Conservation (phyloP, 2,329 filamentous ascomycete genomes). For the Bisporella sp. region DNA sequence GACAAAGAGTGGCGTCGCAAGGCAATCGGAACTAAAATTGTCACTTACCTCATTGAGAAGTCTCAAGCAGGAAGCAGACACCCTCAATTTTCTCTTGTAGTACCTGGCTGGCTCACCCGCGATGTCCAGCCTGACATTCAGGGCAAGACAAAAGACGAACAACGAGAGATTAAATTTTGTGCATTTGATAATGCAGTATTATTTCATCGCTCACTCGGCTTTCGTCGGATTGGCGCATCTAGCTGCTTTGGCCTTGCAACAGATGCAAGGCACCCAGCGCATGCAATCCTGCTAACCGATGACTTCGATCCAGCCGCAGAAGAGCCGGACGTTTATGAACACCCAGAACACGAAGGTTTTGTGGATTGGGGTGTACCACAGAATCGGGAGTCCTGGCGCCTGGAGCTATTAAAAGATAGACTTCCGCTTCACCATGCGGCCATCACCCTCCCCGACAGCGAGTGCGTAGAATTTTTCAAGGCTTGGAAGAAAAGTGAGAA, state of each 20-base stretch:
- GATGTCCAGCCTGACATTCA: conserved; percentile 19
- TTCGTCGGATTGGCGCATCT: conserved; percentile 28
- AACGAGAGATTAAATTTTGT: conserved; percentile 7
- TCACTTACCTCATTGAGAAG: conserved; percentile 24
- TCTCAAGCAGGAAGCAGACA: background rate
- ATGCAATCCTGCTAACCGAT: conserved; percentile 8
- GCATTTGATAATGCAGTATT: conserved; percentile 11
- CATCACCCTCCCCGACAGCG: conserved; percentile 7
- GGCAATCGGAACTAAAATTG: conserved; percentile 26
- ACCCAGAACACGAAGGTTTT: conserved; percentile 1
- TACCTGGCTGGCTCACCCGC: conserved; percentile 12
- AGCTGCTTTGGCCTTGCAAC: conserved; percentile 25
- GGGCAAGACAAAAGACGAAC: conserved; percentile 14
- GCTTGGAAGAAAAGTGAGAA: background rate
- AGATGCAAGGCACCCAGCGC: conserved; percentile 21
- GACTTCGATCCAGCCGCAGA: conserved; percentile 18
- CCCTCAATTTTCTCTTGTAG: conserved; percentile 15
- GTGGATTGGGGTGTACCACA: background rate
- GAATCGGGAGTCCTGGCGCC: conserved; percentile 2
- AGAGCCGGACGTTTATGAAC: conserved; percentile 6
- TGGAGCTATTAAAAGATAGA: conserved; percentile 9
- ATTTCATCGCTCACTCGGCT: conserved; percentile 26
- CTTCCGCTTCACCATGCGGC: conserved; percentile 13
- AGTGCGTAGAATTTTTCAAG: conserved; percentile 13
- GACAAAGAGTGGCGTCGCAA: conserved; percentile 20